These are phyloP conservation scores for Lyophyllum semitale DNA, from an alignment of 768 basidiomycete genomes.

Conservation along the genomic window DNA sequence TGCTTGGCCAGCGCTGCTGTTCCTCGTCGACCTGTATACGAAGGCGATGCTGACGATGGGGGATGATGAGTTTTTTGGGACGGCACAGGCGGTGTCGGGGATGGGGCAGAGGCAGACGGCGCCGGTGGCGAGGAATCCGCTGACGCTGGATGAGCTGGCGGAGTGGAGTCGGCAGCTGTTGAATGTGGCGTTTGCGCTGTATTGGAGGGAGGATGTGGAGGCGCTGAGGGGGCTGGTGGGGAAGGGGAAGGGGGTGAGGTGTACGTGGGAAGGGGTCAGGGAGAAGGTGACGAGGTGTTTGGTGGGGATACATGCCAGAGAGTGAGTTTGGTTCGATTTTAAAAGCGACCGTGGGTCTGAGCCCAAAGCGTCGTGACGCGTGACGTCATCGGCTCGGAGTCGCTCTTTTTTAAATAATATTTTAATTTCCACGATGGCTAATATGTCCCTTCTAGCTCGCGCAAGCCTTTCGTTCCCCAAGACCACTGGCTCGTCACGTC, in stretches of 20 bases:
- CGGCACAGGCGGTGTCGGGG: not conserved
- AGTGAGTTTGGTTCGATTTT: conserved; percentile 66
- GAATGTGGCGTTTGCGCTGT: conserved; percentile 80
- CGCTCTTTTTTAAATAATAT: no score
- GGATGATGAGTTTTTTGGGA: conserved; percentile 94
- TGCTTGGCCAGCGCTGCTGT: conserved; percentile 69
- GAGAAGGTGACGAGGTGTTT: conserved; percentile 79
- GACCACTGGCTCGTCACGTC: conserved; percentile 81
- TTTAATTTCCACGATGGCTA: conserved; percentile 12
- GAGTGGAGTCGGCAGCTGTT: conserved; percentile 77
- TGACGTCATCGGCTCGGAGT: no score
- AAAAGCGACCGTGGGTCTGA: no score
- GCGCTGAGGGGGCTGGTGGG: conserved; percentile 22
- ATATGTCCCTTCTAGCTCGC: conserved; percentile 53
- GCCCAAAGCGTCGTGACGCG: no score
- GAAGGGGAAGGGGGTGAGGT: conserved; percentile 34
- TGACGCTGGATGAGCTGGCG: conserved; percentile 79
- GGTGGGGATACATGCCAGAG: conserved; percentile 82
- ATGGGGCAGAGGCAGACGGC: not conserved
- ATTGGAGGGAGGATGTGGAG: conserved; percentile 45
- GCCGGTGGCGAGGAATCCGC: conserved; percentile 61
- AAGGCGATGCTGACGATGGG: conserved; percentile 89
- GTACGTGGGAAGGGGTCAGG: conserved; percentile 70
- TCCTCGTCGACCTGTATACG: conserved; percentile 80
- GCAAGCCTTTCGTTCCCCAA: conserved; percentile 77